These are phyloP conservation scores for Suhomyces wounanorum DNA, from an alignment of 1,139 yeast genomes.

Conservation along the genomic window DNA sequence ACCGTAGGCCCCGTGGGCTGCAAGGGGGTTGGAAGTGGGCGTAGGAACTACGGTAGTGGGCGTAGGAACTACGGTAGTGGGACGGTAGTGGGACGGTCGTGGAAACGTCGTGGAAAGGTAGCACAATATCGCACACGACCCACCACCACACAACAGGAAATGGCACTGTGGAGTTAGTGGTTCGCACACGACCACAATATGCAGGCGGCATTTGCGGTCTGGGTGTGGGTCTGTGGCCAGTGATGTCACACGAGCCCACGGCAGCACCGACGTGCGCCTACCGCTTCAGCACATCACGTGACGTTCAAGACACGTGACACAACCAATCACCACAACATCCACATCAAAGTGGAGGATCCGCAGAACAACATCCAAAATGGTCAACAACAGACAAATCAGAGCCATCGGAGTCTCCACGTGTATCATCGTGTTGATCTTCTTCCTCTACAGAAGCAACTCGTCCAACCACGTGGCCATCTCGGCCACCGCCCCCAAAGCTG, in stretches of 20 bases:
- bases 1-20: neutral
- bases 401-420: slow-evolving; percentile 21
- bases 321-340: neutral
- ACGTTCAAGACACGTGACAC: neutral
- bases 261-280: too few species aligned
- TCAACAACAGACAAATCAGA: slow-evolving; percentile 23
- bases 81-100: too few species aligned
- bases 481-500: slow-evolving; percentile 2
- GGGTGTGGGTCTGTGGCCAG: too few species aligned
- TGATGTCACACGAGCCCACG: too few species aligned
- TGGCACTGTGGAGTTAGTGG: too few species aligned
- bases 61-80: neutral
- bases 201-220: too few species aligned
- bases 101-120: too few species aligned
- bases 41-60: neutral
- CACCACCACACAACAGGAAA: too few species aligned
- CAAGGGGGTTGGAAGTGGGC: neutral
- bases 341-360: neutral
- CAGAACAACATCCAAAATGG: slow-evolving; percentile 13
- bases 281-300: too few species aligned
- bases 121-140: too few species aligned
- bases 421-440: slow-evolving; percentile 17
- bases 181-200: too few species aligned
- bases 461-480: slow-evolving; percentile 4
- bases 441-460: slow-evolving; percentile 17